Conservation (phyloP, 2,329 filamentous ascomycete genomes). For the Periconia sp. region DNA sequence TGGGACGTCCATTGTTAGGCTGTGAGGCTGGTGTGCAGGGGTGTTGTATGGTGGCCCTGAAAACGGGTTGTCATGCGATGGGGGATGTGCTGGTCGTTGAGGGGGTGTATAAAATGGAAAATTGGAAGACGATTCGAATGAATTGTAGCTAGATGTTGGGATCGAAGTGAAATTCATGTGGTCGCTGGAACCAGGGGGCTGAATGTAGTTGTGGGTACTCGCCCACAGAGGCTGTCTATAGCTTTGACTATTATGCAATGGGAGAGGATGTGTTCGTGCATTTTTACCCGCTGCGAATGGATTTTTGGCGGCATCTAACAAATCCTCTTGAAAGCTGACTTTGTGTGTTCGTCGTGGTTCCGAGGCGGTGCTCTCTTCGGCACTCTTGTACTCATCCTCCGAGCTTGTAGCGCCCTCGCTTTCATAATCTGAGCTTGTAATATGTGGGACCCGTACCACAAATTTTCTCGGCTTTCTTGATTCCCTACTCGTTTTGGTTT, state of each 20-base stretch:
- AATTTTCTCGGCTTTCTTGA: neutral
- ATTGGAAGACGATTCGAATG: neutral
- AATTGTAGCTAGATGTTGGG: neutral
- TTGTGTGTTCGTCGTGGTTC: neutral
- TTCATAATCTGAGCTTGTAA: too few relatives aligned
- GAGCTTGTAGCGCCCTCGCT: neutral
- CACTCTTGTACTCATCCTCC: neutral
- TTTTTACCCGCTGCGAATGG: neutral
- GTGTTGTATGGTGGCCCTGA: too few relatives aligned
- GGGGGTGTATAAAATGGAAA: neutral
- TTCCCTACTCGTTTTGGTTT: neutral
- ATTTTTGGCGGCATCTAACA: neutral
- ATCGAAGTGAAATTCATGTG: neutral
- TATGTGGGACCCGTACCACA: too few relatives aligned
- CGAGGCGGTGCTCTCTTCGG: neutral
- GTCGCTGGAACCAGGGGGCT: neutral
- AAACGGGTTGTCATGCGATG: neutral
- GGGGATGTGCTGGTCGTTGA: neutral
- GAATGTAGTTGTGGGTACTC: neutral
- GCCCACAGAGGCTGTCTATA: neutral
- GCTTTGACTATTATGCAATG: neutral
- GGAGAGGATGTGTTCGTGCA: neutral
- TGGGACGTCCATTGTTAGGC: neutral
- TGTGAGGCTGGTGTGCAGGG: neutral
- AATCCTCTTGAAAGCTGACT: neutral